These are phyloP conservation scores for Graphilbum fragrans DNA, from an alignment of 2,329 filamentous ascomycete genomes.

Conservation along the genomic window DNA sequence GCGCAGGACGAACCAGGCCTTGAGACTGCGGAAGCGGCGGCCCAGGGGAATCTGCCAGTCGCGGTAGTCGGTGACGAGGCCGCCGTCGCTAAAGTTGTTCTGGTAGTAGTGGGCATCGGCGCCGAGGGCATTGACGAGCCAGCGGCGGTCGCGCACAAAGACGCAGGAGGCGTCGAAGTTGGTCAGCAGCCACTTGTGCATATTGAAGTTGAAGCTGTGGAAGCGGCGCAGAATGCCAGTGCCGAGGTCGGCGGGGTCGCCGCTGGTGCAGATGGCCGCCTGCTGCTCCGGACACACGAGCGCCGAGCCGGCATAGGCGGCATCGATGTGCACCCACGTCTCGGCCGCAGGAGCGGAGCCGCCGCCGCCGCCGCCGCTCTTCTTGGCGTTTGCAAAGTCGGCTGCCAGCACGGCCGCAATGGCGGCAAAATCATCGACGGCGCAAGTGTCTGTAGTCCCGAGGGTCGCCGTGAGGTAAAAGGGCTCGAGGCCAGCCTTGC, in stretches of 20 bases:
- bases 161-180: conserved; percentile 82
- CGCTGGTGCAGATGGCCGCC: conserved; percentile 1
- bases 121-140: conserved; percentile 70
- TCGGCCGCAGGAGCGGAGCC: conserved; percentile 24
- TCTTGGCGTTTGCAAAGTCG: conserved; percentile 11
- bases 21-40: conserved; percentile 74
- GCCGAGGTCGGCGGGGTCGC: conserved; percentile 4
- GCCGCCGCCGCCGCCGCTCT: conserved; percentile 2
- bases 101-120: conserved; percentile 55
- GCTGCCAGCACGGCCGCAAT: conserved; percentile 42
- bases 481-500: conserved; percentile 60
- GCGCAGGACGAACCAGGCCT: conserved; percentile 90
- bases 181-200: conserved; percentile 94
- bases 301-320: conserved; percentile 80
- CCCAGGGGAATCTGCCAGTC: conserved; percentile 97
- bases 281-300: conserved; percentile 75
- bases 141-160: conserved; percentile 61
- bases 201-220: conserved; percentile 88
- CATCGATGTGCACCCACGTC: conserved; percentile 89
- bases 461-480: conserved; percentile 79
- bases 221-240: conserved; percentile 53
- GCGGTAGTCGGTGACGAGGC: conserved; percentile 84
- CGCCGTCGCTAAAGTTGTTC: conserved; percentile 69
- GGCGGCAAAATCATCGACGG: conserved; percentile 67
- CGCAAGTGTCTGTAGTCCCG: conserved; percentile 81